A percentile compares a stretch with the other conserved stretches of the same genome.
These are phyloP conservation scores for Coemansia pectinata DNA, from an alignment of 192 early-diverging fungal genomes.

Conservation along the genomic window DNA sequence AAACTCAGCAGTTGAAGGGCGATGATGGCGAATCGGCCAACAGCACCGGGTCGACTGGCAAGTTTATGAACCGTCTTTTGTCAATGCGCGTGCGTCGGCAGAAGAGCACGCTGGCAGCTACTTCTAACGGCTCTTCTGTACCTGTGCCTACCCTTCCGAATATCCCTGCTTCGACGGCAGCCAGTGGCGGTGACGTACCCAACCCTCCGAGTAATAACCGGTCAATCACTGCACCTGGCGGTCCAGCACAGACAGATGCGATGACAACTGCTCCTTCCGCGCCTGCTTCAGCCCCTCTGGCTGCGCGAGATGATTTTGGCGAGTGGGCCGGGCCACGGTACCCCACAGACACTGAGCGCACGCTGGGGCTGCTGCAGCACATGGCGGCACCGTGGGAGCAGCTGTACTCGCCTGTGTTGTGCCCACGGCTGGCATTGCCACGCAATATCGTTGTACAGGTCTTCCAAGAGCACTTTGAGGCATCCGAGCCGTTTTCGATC, in stretches of 20 bases:
- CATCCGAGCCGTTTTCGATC: conserved; percentile 42
- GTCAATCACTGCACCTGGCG: conserved; percentile 19
- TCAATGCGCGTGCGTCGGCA: conserved; percentile 54
- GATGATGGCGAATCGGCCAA: conserved; percentile 37
- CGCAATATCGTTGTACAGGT: conserved; percentile 31
- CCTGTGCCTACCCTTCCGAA: neutral
- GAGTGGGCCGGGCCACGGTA: conserved; percentile 45
- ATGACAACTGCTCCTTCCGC: neutral
- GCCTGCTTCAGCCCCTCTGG: neutral
- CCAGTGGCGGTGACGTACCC: neutral
- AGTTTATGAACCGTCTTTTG: conserved; percentile 42
- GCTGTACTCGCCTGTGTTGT: conserved; percentile 49
- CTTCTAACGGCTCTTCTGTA: neutral
- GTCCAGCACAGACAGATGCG: neutral
- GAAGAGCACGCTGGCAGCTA: conserved; percentile 25
- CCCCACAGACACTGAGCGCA: conserved; percentile 50
- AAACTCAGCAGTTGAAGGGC: conserved; percentile 13
- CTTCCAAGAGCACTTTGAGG: conserved; percentile 32
- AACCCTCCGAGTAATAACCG: conserved; percentile 11
- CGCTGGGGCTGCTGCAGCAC: conserved; percentile 35
- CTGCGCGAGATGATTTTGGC: conserved; percentile 8
- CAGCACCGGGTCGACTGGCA: conserved; percentile 38
- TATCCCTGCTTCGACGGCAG: neutral
- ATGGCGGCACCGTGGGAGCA: conserved; percentile 44
- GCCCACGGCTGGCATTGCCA: conserved; percentile 48